Evolutionary conservation across 1,284 basidiomycete species (phyloP).

Genomic region (Butyriboletus appendiculatus): DNA sequence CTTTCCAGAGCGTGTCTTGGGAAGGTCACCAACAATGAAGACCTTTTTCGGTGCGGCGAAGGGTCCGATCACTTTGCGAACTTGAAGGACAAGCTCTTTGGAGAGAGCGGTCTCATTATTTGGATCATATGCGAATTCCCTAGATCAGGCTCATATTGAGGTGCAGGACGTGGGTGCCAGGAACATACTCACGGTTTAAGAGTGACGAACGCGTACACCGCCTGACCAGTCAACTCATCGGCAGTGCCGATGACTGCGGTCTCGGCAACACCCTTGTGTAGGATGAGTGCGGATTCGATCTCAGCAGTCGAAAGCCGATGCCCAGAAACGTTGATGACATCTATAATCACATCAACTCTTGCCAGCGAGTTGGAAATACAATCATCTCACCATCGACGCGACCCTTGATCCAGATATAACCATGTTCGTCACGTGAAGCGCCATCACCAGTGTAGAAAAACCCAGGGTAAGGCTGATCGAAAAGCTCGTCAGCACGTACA

Average conservation of each 20-base stretch:
- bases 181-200: constrained; percentile 64
- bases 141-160: constrained; percentile 28
- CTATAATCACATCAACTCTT: constrained; percentile 37
- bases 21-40: constrained; percentile 83
- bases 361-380: constrained; percentile 4
- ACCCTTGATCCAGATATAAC: constrained; percentile 99
- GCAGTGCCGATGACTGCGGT: constrained; percentile 91
- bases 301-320: constrained; percentile 97
- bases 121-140: constrained; percentile 80
- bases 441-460: constrained; percentile 97
- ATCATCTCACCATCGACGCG: constrained; percentile 84
- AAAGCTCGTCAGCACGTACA: constrained; percentile 3
- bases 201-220: constrained; percentile 85
- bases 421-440: constrained; percentile 91
- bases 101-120: constrained; percentile 69
- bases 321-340: constrained; percentile 94
- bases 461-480: constrained; percentile 71
- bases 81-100: constrained; percentile 93
- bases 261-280: constrained; percentile 95
- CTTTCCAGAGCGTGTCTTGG: constrained; percentile 98
- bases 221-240: constrained; percentile 88
- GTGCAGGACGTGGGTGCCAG: neutral
- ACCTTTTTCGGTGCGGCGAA: constrained; percentile 96
- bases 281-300: constrained; percentile 94
- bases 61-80: constrained; percentile 94